These are phyloP conservation scores for Nepenthes alata DNA, from an alignment of 179 eudicot genomes.

Conservation along the genomic window DNA sequence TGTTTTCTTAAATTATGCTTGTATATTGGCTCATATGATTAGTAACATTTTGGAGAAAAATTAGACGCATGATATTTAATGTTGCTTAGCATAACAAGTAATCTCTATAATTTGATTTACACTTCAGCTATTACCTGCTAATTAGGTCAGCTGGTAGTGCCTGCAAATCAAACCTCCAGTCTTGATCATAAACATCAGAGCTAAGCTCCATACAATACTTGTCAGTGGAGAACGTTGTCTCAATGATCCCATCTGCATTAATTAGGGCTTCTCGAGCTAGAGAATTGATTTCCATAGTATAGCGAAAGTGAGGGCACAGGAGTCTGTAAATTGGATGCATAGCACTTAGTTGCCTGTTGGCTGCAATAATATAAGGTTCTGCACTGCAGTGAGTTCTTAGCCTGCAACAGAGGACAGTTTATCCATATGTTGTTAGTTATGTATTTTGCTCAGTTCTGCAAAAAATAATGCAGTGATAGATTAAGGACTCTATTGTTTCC, in stretches of 20 bases:
- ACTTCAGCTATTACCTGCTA: constrained; percentile 5
- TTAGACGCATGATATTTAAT: too few species aligned
- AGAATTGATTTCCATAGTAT: constrained; percentile 77
- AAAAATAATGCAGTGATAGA: too few species aligned
- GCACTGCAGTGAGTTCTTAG: constrained; percentile 52
- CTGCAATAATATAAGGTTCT: constrained; percentile 69
- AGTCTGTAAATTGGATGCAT: constrained; percentile 61
- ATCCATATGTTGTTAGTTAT: neutral
- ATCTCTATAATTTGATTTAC: neutral
- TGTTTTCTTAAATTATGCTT: too few species aligned
- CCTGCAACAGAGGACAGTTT: constrained; percentile 20
- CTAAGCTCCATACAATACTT: constrained; percentile 34
- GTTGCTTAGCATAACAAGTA: too few species aligned
- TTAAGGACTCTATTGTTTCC: too few species aligned
- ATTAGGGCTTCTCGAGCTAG: constrained; percentile 39
- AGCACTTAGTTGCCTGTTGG: constrained; percentile 51
- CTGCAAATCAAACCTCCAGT: constrained; percentile 29
- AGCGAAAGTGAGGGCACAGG: constrained; percentile 60
- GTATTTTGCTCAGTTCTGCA: too few species aligned
- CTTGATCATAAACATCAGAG: constrained; percentile 21
- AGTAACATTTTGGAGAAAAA: too few species aligned
- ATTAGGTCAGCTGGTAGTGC: constrained; percentile 30
- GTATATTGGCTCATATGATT: too few species aligned
- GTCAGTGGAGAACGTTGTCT: constrained; percentile 14
- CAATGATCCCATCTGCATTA: constrained; percentile 27